These are phyloP conservation scores for Mycosarcoma maydis DNA, from an alignment of 1,284 basidiomycete genomes.

Conservation along the genomic window DNA sequence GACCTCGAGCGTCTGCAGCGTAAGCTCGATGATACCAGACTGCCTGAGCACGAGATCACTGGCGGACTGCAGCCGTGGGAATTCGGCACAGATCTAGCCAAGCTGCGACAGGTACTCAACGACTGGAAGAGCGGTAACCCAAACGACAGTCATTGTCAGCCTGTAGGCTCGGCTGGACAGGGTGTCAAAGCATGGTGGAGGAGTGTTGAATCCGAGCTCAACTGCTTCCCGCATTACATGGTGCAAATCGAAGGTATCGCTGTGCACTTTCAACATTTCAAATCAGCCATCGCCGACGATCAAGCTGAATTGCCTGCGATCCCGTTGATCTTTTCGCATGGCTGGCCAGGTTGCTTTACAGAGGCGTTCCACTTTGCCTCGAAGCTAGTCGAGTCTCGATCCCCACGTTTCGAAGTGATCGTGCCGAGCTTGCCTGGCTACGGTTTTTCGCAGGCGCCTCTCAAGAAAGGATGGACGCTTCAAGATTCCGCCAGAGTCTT, in stretches of 20 bases:
- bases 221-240: constrained; percentile 38
- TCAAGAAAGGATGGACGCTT: constrained; percentile 44
- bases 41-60: constrained; percentile 38
- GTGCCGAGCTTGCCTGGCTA: constrained; percentile 59
- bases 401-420: constrained; percentile 54
- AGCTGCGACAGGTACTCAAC: constrained; percentile 35
- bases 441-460: constrained; percentile 43
- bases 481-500: constrained; percentile 45
- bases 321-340: constrained; percentile 56
- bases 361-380: constrained; percentile 41
- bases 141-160: constrained; percentile 17
- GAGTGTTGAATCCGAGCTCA: constrained; percentile 38
- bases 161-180: constrained; percentile 8
- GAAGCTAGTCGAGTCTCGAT: constrained; percentile 23
- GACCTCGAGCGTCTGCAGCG: constrained; percentile 46
- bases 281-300: constrained; percentile 16
- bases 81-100: constrained; percentile 49
- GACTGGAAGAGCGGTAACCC: constrained; percentile 47
- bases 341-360: constrained; percentile 56
- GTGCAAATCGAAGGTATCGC: constrained; percentile 49
- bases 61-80: constrained; percentile 43
- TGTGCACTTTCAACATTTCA: constrained; percentile 53
- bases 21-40: constrained; percentile 47
- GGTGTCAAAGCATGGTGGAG: constrained; percentile 53
- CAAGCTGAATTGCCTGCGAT: constrained; percentile 37